These are phyloP conservation scores for Amaranthus palmeri DNA, from an alignment of 148 eudicot genomes.

Conservation along the genomic window DNA sequence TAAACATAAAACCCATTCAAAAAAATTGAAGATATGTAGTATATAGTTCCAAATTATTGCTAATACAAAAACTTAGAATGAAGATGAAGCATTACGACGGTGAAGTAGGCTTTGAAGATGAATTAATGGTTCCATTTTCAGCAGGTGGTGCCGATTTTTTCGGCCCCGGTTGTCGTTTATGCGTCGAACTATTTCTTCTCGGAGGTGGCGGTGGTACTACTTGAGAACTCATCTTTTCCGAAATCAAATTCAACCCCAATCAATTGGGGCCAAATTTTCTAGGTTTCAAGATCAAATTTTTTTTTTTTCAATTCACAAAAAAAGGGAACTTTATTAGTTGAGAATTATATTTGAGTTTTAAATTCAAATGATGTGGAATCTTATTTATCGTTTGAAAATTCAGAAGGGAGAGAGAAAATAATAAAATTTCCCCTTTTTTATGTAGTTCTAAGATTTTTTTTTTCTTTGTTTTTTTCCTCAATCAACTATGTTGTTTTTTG, in stretches of 20 bases:
- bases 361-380: not conserved
- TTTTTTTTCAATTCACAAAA: not conserved
- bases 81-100: constrained; percentile 46
- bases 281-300: constrained; percentile 5
- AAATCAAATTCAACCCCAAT: not conserved
- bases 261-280: not conserved
- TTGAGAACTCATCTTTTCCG: constrained; percentile 46
- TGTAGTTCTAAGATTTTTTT: too few species aligned
- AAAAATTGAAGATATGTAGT: too few species aligned
- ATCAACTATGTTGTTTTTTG: not conserved
- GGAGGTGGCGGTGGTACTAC: constrained; percentile 38
- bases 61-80: too few species aligned
- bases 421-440: too few species aligned
- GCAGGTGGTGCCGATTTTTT: constrained; percentile 38
- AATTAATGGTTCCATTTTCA: constrained; percentile 43
- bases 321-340: too few species aligned
- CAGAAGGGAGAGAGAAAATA: too few species aligned
- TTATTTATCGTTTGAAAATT: not conserved
- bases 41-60: too few species aligned
- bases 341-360: not conserved
- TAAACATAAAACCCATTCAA: too few species aligned
- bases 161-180: constrained; percentile 33
- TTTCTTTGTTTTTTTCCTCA: too few species aligned
- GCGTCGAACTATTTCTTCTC: constrained; percentile 43
- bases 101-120: constrained; percentile 54